Evolutionary conservation across 1,139 yeast genomes (phyloP), one percentile per base, ranked within the genome.

Genomic region (Lodderomyces elongisporus): DNA sequence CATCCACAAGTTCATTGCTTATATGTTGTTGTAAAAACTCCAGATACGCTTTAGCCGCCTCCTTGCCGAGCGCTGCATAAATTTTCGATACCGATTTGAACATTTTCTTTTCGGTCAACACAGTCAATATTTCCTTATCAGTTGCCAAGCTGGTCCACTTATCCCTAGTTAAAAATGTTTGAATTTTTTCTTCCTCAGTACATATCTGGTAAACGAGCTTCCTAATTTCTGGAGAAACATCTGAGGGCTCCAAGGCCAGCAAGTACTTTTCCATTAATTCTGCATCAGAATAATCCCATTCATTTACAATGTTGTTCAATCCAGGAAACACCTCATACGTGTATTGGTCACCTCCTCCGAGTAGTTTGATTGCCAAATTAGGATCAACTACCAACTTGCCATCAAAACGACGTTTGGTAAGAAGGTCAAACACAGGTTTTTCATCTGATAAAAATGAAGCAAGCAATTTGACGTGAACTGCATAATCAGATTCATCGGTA

Each of bases 251-350:
- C 9, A 40, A 14, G 10, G 21, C 10, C 17, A 14, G 28, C 4
- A 38, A 51, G 46, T 18, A 56, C 43, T 18, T 45, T 36, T 25
- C 46, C 45, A 14, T 41, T 33, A 25, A 39, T 20, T 31, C 43
- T 1, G 23, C 28, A 14, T 30, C 31, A 23, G 30, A 28, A 14
- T 17, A 25, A 14, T 33, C 31, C 35, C 37, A 37, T 8, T 31
- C n/a, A 10, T 31, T 31, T 5, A 33, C 6, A 4, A 35, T 6
- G 1, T 32, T 17, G n/a, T 25, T 27, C 9, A 39, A 24, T 9
- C 41, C 41, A 3, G 34, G 31, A 28, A 23, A 39, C 9, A 30
- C 14, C 13, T 24, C 16, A 35, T 29, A 40, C 4, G 10, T 3
- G 29, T 12, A 24, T 17, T 27, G 17, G 14, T 13, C 14, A 20